phyloP scores from a whole-genome alignment of 768 basidiomycete species.

The Lactarius sp. region DNA sequence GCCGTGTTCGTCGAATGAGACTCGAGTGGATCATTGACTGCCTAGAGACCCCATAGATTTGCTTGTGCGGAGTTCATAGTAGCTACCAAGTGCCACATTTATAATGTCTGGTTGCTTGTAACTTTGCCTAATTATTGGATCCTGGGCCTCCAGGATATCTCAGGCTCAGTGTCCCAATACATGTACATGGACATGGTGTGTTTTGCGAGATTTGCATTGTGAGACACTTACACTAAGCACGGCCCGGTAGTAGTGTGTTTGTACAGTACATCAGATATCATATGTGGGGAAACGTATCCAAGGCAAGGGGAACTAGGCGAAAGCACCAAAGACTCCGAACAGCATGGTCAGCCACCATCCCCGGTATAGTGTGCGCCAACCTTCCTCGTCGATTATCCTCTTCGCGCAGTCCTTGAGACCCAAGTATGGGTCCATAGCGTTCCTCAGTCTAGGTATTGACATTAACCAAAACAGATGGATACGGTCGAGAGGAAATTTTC shows the following conservation, averaged over 20 bases:
- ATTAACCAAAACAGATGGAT: slow-evolving; percentile 2
- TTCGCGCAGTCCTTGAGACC: slow-evolving; percentile 72
- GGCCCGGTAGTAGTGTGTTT: neutral
- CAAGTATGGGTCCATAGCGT: slow-evolving; percentile 76
- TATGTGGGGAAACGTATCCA: neutral
- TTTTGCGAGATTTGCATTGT: neutral
- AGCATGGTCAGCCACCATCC: slow-evolving; percentile 83
- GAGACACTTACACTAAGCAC: neutral
- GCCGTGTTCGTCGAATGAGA: too few species aligned
- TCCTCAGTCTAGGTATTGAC: slow-evolving; percentile 35
- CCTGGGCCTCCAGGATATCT: too few species aligned
- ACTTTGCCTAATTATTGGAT: too few species aligned
- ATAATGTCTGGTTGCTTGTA: too few species aligned
- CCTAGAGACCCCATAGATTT: too few species aligned
- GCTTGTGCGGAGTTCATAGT: too few species aligned
- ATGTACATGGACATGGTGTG: neutral
- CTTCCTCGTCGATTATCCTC: slow-evolving; percentile 76
- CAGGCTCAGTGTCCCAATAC: too few species aligned
- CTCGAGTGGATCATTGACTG: too few species aligned
- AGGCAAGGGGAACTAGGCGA: slow-evolving; percentile 29
- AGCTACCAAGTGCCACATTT: too few species aligned
- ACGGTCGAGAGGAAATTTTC: slow-evolving; percentile 25
- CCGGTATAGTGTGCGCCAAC: slow-evolving; percentile 64
- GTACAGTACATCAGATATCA: slow-evolving; percentile 9
- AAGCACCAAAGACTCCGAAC: slow-evolving; percentile 52